Evolutionary conservation across 768 basidiomycete genomes (phyloP).

Genomic region (Chalciporus sphaerocephalus): DNA sequence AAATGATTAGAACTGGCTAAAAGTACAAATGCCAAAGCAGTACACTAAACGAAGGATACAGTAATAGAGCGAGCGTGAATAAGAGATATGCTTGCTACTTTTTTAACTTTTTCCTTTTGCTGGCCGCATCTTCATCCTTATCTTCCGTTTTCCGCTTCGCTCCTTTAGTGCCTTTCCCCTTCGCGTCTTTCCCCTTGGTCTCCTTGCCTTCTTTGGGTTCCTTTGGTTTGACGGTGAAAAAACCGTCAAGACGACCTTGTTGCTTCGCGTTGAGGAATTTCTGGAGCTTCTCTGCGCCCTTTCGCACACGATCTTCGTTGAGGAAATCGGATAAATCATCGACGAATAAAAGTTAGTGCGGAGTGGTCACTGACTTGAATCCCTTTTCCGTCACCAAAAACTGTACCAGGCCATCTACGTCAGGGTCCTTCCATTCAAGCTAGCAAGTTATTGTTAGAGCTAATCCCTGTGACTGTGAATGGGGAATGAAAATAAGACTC

Average conservation of each 20-base stretch:
- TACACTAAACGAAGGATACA: conserved; percentile 9
- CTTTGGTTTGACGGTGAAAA: conserved; percentile 77
- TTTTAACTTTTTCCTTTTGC: conserved; percentile 42
- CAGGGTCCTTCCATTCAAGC: conserved; percentile 94
- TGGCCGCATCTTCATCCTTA: conserved; percentile 26
- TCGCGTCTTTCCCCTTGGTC: conserved; percentile 37
- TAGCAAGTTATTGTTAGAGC: conserved; percentile 28
- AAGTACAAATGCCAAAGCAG: conserved; percentile 13
- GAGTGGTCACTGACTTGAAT: conserved; percentile 64
- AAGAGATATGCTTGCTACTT: conserved; percentile 22
- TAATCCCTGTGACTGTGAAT: background rate
- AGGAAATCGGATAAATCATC: background rate
- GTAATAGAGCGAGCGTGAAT: background rate
- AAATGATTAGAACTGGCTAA: background rate
- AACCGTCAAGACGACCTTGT: conserved; percentile 93
- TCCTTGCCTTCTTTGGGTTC: conserved; percentile 43
- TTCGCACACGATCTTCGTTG: conserved; percentile 95
- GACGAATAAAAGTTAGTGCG: background rate
- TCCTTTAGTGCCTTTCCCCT: conserved; percentile 13
- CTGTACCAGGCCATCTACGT: conserved; percentile 88
- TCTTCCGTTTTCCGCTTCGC: conserved; percentile 32
- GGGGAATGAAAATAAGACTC: conserved; percentile 9
- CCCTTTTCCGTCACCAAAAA: conserved; percentile 95
- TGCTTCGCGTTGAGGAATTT: conserved; percentile 88
- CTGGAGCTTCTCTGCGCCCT: conserved; percentile 88